phyloP scores from a whole-genome alignment of 2,329 filamentous ascomycete species.

The Scolecobasidium constrictum region DNA sequence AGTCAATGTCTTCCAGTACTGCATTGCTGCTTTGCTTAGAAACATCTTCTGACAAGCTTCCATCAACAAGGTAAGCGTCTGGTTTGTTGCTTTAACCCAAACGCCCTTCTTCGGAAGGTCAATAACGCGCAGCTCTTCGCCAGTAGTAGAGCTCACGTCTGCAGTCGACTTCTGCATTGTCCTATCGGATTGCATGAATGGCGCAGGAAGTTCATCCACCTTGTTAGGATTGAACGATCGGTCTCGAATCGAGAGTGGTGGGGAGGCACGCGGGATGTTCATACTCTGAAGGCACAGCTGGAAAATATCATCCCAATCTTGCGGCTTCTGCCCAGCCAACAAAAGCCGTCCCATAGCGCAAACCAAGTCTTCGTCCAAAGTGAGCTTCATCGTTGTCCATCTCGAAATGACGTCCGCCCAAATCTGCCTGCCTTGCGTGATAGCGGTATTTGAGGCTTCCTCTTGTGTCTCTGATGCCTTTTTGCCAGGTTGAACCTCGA shows the following conservation, averaged over 20 bases:
- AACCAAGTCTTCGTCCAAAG: constrained; percentile 69
- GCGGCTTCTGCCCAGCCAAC: constrained; percentile 47
- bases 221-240: constrained; percentile 13
- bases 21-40: constrained; percentile 49
- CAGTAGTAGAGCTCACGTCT: neutral
- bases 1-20: constrained; percentile 71
- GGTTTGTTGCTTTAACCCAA: constrained; percentile 32
- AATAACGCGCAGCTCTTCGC: constrained; percentile 7
- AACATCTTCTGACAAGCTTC: constrained; percentile 50
- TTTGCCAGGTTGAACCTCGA: constrained; percentile 18
- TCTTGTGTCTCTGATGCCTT: constrained; percentile 18
- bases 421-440: constrained; percentile 59
- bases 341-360: constrained; percentile 72
- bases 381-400: constrained; percentile 61
- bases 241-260: constrained; percentile 22
- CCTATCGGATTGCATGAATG: constrained; percentile 13
- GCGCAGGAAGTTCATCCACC: constrained; percentile 26
- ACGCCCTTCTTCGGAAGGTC: constrained; percentile 3
- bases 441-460: constrained; percentile 26
- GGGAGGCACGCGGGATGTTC: constrained; percentile 51
- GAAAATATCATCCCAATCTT: constrained; percentile 62
- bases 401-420: constrained; percentile 73
- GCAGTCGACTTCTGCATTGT: neutral
- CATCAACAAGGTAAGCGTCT: constrained; percentile 58
- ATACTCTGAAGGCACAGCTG: constrained; percentile 73